Conservation (phyloP, 345 rosid genomes). For the Eucalyptus marginata region DNA sequence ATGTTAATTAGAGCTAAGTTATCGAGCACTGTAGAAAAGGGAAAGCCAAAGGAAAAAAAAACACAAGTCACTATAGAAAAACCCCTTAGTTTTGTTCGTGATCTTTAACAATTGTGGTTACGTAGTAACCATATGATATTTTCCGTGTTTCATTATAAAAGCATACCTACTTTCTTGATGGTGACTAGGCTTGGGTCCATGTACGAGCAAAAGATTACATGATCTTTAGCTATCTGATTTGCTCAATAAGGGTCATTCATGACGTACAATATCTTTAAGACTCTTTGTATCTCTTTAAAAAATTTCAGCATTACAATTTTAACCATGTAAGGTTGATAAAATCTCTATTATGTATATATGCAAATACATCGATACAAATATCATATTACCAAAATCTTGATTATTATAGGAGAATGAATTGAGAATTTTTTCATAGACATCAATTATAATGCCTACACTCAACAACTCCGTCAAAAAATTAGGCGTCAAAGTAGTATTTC, state of each 20-base stretch:
- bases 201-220: not conserved
- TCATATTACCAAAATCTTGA: not conserved
- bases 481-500: not conserved
- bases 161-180: not conserved
- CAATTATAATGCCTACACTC: not conserved
- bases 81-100: not conserved
- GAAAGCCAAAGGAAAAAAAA: not conserved
- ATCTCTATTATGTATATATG: not conserved
- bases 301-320: not conserved
- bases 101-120: not conserved
- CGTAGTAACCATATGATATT: not conserved
- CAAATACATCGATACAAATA: not conserved
- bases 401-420: not conserved
- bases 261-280: not conserved
- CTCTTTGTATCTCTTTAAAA: not conserved
- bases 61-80: not conserved
- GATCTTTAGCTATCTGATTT: not conserved
- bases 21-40: not conserved
- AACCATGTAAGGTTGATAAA: not conserved
- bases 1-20: not conserved
- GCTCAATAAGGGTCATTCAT: not conserved
- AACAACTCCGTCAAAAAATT: not conserved
- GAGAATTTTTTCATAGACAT: not conserved
- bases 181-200: not conserved
- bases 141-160: not conserved